Base-by-base conservation (phyloP, 371 early-diverging fungal species). In the Circinella minor region DNA sequence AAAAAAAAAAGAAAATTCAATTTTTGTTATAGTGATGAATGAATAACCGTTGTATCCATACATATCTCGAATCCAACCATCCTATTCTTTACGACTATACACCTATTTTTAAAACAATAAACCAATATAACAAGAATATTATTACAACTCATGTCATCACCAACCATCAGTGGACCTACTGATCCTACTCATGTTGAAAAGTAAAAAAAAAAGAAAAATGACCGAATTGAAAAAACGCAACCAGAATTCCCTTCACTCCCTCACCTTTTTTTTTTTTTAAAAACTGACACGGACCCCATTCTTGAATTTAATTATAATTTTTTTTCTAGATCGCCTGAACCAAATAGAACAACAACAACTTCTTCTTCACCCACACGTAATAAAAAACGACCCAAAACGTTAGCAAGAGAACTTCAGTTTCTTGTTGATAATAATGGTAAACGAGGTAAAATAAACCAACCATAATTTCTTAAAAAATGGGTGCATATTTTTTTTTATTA, bases 381-480 rank as follows among this genome's bases (percentile, higher is more conserved):
- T n/a, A 68, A 75, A 63, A 81, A 77, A 51, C 65, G 78, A 54
- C 62, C 75, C 9, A 68, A 63, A 49, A 66, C 57, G 20, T 69
- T 78, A 8, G 71, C 72, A 57, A 74, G 84, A 60, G 84, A 83
- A 51, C 72, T 83, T 18, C 75, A 77, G 34, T 74, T 70, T 15
- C 72, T 83, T 4, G 73, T 71, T 10, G 81, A 80, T 36, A 71
- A 79, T 55, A 83, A 80, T 47, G 77, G 74, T 59, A 79, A 79
- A 71, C 68, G 75, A 79, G 78, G 84, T 83, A 75, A 17, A n/a
- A 3, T 14, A 0, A 27, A 27, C 27, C 27, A 27, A 27, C 1
- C 27, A 27, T 27, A 27, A 2, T 27, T 27, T 27, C 2, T 27
- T 27, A n/a, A n/a, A n/a, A n/a, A n/a, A n/a, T n/a, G n/a, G n/a